Evolutionary conservation across 192 early-diverging fungal genomes (phyloP).

Genomic region (Coemansia sp.): DNA sequence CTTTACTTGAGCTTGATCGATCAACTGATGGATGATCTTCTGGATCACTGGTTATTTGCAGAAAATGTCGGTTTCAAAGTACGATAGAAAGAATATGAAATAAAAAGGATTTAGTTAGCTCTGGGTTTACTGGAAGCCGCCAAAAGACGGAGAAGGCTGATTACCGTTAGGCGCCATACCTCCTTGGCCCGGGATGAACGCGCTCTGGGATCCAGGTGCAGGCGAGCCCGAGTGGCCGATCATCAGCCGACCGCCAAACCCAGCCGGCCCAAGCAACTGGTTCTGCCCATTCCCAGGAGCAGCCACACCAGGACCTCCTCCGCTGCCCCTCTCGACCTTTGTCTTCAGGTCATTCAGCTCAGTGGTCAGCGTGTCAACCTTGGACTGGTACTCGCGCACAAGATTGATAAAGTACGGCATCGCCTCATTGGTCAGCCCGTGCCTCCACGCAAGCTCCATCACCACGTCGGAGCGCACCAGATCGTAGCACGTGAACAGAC

Average conservation of each 20-base stretch:
- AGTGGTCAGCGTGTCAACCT: conserved; percentile 68
- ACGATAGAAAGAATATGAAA: not conserved
- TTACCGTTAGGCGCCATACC: conserved; percentile 26
- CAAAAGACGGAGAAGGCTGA: conserved; percentile 29
- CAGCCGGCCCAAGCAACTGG: conserved; percentile 65
- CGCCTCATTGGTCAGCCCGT: conserved; percentile 86
- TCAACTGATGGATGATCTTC: not conserved
- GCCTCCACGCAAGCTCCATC: conserved; percentile 90
- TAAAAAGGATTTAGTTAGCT: too few species aligned
- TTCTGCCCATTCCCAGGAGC: conserved; percentile 29
- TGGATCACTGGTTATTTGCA: not conserved
- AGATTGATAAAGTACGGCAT: conserved; percentile 98
- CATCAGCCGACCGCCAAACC: conserved; percentile 75
- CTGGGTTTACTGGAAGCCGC: conserved; percentile 24
- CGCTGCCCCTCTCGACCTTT: conserved; percentile 55
- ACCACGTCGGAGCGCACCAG: conserved; percentile 91
- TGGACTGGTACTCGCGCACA: conserved; percentile 80
- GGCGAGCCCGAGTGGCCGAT: conserved; percentile 49
- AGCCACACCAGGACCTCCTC: conserved; percentile 16
- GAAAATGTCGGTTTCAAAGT: too few species aligned
- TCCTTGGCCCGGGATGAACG: conserved; percentile 25
- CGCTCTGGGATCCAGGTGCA: conserved; percentile 14
- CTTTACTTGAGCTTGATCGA: not conserved
- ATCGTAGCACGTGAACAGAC: conserved; percentile 93
- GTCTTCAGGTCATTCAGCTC: conserved; percentile 60